Evolutionary conservation across 2,329 filamentous ascomycete species (phyloP), one percentile per base, ranked within the genome.

Genomic region (Penicillium rolfsii): DNA sequence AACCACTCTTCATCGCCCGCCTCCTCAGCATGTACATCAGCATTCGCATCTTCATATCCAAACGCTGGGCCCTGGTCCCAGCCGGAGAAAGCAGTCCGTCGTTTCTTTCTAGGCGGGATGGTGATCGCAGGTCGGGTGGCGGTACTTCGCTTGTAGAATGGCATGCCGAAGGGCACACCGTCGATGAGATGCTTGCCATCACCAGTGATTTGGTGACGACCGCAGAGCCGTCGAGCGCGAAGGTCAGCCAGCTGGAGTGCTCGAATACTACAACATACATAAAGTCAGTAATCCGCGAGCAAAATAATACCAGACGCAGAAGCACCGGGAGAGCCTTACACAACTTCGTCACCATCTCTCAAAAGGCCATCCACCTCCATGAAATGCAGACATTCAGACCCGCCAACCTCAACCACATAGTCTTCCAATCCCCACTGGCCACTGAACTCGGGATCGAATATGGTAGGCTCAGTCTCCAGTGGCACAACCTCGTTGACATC

Each of bases 361-460:
- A 97, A 80, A 9, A 95, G 81, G 48, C 84, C 83, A 14, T 82
- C 81, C 5, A 96, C 84, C 22, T 85, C 82, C 73, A 91, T 89
- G 70, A 91, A 98, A 78, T 97, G 94, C 59, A 97, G 78, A 69
- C 91, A 95, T 77, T 98, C 94, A 67, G 91, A 97, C 49, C 85
- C 87, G n/a, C 83, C 84, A 3, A 97, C 83, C 76, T 96, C 91
- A 33, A 97, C 91, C 8, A 85, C 85, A 75, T 98, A 98, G 73
- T 97, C 91, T 71, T 97, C 93, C 3, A 97, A 79, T 0, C 91
- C 92, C 91, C 92, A 97, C 61, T 92, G 74, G 8, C 78, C 77
- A 52, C 75, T 76, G 43, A 64, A 69, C 40, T 75, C 73, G 8
- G 70, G 64, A 46, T 73, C 71, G 41, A 73, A 70, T 28, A 69